Percentiles rank a stretch among this genome's conserved stretches.
These are phyloP conservation scores for Pythium scleroteichum DNA, from an alignment of 352 stramenopile genomes.

Conservation along the genomic window DNA sequence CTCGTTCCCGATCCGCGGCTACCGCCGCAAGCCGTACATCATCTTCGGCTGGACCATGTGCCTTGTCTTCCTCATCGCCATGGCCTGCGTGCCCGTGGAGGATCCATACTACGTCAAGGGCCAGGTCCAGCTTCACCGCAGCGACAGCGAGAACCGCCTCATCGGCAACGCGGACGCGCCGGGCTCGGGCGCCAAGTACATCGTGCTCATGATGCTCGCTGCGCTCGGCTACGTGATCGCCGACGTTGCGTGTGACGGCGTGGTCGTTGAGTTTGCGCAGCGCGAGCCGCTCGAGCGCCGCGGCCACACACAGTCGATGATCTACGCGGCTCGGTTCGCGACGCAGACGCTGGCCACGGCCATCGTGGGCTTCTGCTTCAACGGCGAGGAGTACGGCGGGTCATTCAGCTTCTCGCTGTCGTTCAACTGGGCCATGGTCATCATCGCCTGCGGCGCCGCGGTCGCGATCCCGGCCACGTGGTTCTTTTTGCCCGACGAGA, in stretches of 20 bases:
- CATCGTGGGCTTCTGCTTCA: slow-evolving; percentile 25
- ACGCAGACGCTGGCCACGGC: slow-evolving; percentile 9
- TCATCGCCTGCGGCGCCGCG: slow-evolving; percentile 2
- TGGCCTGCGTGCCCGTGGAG: slow-evolving; percentile 18
- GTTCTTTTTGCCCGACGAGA: slow-evolving; percentile 17
- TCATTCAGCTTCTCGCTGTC: slow-evolving; percentile 23
- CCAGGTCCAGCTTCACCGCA: slow-evolving; percentile 15
- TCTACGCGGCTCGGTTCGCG: slow-evolving; percentile 30
- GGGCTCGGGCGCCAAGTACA: slow-evolving; percentile 25
- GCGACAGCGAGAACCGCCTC: slow-evolving; percentile 8
- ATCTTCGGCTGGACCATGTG: slow-evolving; percentile 31
- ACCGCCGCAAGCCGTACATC: slow-evolving; percentile 34
- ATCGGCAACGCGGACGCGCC: slow-evolving; percentile 19
- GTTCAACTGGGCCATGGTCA: slow-evolving; percentile 29
- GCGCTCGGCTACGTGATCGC: slow-evolving; percentile 58
- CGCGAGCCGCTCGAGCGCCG: slow-evolving; percentile 25
- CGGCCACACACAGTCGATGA: slow-evolving; percentile 32
- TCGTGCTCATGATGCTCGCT: slow-evolving; percentile 43
- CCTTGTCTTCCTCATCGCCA: slow-evolving; percentile 21
- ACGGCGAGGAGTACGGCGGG: slow-evolving; percentile 28
- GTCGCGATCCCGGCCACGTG: slow-evolving; percentile 19
- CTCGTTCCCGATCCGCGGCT: slow-evolving; percentile 31
- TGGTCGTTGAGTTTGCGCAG: slow-evolving; percentile 37
- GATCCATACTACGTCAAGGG: slow-evolving; percentile 22
- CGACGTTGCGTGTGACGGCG: slow-evolving; percentile 52